Base-by-base conservation (phyloP, 495 filamentous ascomycete genomes). In the Trichoderma erinaceum region DNA sequence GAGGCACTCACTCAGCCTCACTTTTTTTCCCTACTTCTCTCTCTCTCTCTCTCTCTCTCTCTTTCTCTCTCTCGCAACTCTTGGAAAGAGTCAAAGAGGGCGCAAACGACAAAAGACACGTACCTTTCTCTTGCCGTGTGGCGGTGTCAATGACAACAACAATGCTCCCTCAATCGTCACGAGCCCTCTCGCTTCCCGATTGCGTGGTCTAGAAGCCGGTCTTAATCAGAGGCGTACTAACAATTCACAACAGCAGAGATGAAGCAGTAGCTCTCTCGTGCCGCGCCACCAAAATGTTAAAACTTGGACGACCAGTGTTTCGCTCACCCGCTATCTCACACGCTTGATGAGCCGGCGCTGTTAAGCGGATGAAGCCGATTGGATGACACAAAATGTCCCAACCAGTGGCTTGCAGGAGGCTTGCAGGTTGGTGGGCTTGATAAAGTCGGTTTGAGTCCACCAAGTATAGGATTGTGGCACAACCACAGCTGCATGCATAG, bases 361-460 rank as follows among this genome's bases (percentile, higher is more conserved):
- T 16, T 52, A 52, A 52, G 48, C 48, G 48, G 48, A 52, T n/a
- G 48, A n/a, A 52, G 48, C 48, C 48, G 48, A 52, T 52, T 52
- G 48, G 48, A 4, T 4, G 6, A 7, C n/a, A 16, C n/a, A 23
- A 5, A 52, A 16, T 8, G 48, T 52, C n/a, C n/a, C n/a, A 21
- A n/a, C 21, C 10, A 18, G 43, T 52, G 18, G 18, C 18, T 52
- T 23, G 18, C 48, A 52, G 48, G n/a, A 52, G 48, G 48, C 48
- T 18, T 52, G 48, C 48, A 21, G 15, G 48, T 4, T 4, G 25
- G 48, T n/a, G n/a, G 21, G 18, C 21, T 52, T n/a, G 46, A 50
- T 50, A 18, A 15, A 23, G 48, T 52, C 4, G 48, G 48, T n/a
- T 12, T 48, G 44, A 48, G 48, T 7, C 18, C 48, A 52, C 44